Evolutionary conservation across 192 early-diverging fungal species (phyloP).

Genomic region (Entomortierella parvispora): DNA sequence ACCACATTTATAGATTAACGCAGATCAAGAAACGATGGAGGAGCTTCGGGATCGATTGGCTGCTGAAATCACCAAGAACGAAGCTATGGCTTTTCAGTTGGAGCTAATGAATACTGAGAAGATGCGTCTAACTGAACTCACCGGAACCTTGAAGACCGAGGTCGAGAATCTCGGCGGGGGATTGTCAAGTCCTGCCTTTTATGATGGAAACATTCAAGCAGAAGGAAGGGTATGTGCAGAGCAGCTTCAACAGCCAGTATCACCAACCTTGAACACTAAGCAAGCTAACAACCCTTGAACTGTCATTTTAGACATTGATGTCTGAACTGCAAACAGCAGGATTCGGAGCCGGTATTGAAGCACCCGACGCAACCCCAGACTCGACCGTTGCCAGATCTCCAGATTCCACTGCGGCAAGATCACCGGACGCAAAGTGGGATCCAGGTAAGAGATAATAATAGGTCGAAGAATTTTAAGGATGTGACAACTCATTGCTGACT

Average conservation of each 20-base stretch:
- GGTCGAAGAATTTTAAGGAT: too few relatives aligned
- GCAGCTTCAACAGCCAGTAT: too few relatives aligned
- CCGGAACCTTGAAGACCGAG: conserved; percentile 22
- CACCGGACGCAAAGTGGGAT: conserved; percentile 6
- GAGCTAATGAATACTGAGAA: conserved; percentile 34
- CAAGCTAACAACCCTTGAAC: too few relatives aligned
- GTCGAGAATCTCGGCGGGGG: conserved; percentile 16
- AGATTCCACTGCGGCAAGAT: neutral
- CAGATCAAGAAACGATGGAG: conserved; percentile 27
- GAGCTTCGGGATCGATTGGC: conserved; percentile 27
- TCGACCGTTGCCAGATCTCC: neutral
- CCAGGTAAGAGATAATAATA: conserved; percentile 6
- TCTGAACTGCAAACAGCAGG: conserved; percentile 30
- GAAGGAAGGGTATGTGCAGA: neutral
- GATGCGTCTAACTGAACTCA: conserved; percentile 33
- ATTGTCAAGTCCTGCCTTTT: neutral
- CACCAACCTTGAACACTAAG: too few relatives aligned
- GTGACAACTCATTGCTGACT: too few relatives aligned
- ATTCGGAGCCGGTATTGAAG: conserved; percentile 25
- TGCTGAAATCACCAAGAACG: conserved; percentile 29
- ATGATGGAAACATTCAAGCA: neutral
- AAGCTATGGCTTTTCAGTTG: conserved; percentile 23
- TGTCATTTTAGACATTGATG: conserved; percentile 24
- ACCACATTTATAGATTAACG: conserved; percentile 18
- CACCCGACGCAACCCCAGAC: neutral